Evolutionary conservation across 1,139 yeast species (phyloP), one percentile per base, ranked within the genome.

Genomic region (Fermentozyma sake): DNA sequence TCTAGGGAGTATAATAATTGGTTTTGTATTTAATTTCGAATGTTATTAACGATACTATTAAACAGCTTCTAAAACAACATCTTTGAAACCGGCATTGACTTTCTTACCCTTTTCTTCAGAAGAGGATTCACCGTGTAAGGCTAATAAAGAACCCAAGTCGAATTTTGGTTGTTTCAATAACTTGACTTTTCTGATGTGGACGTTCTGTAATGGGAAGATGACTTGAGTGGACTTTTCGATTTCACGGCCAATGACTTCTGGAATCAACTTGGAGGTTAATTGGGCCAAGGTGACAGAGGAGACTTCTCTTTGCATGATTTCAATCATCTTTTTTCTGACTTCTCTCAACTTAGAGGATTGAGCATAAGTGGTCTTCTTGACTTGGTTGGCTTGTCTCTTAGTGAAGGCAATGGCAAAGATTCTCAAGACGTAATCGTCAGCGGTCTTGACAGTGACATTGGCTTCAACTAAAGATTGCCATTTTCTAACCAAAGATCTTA

Each of bases 51-150:
- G 26, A 31, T 26, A 15, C 25, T 34, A 27, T 59, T 61, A 62
- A 43, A 62, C 69, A 39, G 60, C 42, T 57, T 62, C 93, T 65
- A 84, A 81, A 61, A 84, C 81, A 62, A 81, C 91, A 64, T 84
- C 95, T 78, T 84, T 83, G 86, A 81, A 83, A 67, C 83, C 85
- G 31, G 55, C 43, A 55, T 80, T 68, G 54, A 84, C 89, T 77
- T 84, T 83, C 81, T 84, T 82, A 60, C 95, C 95, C 68, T 84
- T 78, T 62, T 83, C 91, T 61, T 83, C 91, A 38, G 44, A 32
- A 43, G 84, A 65, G 56, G 76, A 80, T 72, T 83, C 95, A 67
- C 95, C 95, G 78, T 84, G 95, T 52, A 67, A 65, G 43, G 72
- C 58, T 58, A 67, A 48, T 51, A 67, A 66, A 43, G 72, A 54